These are phyloP conservation scores for Paramecium bursaria DNA, from an alignment of 73 alveolate species.

Conservation along the genomic window DNA sequence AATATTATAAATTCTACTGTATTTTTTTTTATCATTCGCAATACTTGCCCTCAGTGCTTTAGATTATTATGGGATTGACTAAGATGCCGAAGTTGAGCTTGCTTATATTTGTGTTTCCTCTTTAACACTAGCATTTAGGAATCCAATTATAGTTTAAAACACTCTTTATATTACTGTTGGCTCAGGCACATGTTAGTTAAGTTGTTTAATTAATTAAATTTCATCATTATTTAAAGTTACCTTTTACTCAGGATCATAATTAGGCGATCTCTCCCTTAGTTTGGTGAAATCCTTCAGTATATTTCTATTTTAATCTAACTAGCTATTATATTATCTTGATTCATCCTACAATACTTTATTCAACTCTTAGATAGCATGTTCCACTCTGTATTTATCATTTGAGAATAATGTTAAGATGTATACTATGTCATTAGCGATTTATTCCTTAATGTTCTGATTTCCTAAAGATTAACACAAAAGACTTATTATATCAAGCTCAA, in stretches of 20 bases:
- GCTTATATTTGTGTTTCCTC: too few relatives aligned
- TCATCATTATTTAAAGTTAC: neutral
- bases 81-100: too few relatives aligned
- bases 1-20: too few relatives aligned
- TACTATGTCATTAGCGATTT: slow-evolving; percentile 20
- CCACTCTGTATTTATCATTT: slow-evolving; percentile 37
- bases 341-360: neutral
- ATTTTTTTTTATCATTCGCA: too few relatives aligned
- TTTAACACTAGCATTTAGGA: neutral
- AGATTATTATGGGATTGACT: neutral
- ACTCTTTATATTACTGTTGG: slow-evolving; percentile 34
- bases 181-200: slow-evolving; percentile 5
- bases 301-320: slow-evolving; percentile 50
- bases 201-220: slow-evolving; percentile 28
- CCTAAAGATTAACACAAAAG: neutral
- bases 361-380: slow-evolving; percentile 52
- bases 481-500: slow-evolving; percentile 31
- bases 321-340: slow-evolving; percentile 1
- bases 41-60: neutral
- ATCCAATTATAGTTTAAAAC: slow-evolving; percentile 26
- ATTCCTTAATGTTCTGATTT: neutral
- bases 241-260: slow-evolving; percentile 34
- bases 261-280: slow-evolving; percentile 4
- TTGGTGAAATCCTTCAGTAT: neutral
- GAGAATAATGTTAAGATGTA: neutral